Evolutionary conservation across 176 grass and related monocot species (phyloP).

Genomic region (Rhynchospora pubera): DNA sequence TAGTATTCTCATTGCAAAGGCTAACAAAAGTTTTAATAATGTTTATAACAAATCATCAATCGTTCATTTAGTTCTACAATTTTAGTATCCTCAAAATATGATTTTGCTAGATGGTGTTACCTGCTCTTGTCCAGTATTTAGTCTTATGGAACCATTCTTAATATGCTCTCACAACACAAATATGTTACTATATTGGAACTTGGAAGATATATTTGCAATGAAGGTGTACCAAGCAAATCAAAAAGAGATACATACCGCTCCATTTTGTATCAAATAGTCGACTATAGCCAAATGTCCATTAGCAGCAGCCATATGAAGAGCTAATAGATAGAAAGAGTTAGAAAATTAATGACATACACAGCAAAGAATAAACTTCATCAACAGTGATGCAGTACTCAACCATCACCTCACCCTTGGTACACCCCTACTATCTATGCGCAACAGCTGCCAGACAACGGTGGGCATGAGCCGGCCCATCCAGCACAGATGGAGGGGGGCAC

Average conservation of each 20-base stretch:
- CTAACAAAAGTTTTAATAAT: neutral
- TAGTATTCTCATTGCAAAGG: no score
- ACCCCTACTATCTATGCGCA: neutral
- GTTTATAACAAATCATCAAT: neutral
- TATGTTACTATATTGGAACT: neutral
- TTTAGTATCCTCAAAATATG: neutral
- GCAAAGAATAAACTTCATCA: neutral
- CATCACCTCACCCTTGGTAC: neutral
- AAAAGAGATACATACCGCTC: slow-evolving; percentile 45
- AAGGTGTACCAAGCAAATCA: neutral
- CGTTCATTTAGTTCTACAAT: neutral
- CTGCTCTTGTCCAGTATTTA: neutral
- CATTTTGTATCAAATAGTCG: slow-evolving; percentile 87
- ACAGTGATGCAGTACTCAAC: neutral
- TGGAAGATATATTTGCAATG: neutral
- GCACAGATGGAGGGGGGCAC: neutral
- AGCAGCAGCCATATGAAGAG: slow-evolving; percentile 91
- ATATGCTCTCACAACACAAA: neutral
- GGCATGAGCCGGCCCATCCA: neutral
- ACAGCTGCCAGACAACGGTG: neutral
- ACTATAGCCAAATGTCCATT: slow-evolving; percentile 88
- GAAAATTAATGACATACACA: slow-evolving; percentile 1
- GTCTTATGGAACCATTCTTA: neutral
- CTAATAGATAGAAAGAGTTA: slow-evolving; percentile 32
- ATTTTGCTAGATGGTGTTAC: neutral